Evolutionary conservation across 2,329 filamentous ascomycete species (phyloP), one percentile per base, ranked within the genome.

Genomic region (Claviceps sp.): DNA sequence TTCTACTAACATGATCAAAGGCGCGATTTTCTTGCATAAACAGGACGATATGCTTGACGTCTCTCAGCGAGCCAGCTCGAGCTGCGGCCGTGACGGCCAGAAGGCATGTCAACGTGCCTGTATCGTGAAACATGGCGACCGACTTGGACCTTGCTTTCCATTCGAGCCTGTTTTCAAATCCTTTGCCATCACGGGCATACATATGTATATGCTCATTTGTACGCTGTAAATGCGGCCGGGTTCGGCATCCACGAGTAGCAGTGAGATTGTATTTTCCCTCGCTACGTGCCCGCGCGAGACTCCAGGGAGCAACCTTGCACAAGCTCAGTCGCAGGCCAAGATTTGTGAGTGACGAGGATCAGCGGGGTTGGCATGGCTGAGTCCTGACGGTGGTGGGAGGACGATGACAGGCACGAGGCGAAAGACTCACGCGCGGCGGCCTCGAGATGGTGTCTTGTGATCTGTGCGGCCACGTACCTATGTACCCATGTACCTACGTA

Each of bases 11-110:
- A 37, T 65, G 64, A 51, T 65, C 62, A 46, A 66, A 61, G 1
- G 64, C 63, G 14, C 64, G 56, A 48, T 66, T 66, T 53, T 66
- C 74, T 58, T 78, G 74, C 76, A 78, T 79, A 58, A 78, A 76
- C 38, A 79, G 69, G n/a, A 79, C 69, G 38, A 78, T 75, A 69
- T 78, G 76, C 51, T 78, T 71, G 54, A 78, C 72, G 52, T 78
- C 74, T 26, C 66, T 67, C 37, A 76, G 63, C 7, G 71, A 72
- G 2, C 65, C 67, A 5, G 66, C 70, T 2, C 55, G 53, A 4
- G 54, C 57, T 30, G 59, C 58, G 16, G 45, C 43, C 38, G 48
- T 53, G 42, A 57, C 57, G 48, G 57, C 57, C 54, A 63, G 18
- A 41, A 52, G 47, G 9, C 26, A 38, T 38, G 52, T 38, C 20